Percentiles rank a stretch among this genome's conserved stretches.
phyloP scores from a whole-genome alignment of 805 yeast genomes.

The Kazachstania psychrophila region DNA sequence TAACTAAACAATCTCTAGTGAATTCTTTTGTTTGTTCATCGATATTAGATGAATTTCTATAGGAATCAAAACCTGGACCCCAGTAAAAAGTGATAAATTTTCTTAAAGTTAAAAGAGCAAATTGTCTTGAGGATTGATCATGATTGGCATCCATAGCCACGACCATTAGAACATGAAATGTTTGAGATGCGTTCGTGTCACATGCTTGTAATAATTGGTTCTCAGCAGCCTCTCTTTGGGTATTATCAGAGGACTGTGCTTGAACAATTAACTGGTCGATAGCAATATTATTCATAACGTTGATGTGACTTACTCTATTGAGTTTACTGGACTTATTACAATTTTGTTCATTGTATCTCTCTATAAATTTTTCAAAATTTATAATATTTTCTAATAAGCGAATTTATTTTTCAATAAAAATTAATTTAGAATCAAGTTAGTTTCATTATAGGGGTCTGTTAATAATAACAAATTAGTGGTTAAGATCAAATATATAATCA shows the following conservation, averaged over 20 bases:
- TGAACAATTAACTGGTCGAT: conserved; percentile 18
- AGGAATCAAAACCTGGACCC: conserved; percentile 77
- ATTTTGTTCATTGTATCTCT: too few species aligned
- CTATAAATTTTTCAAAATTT: too few species aligned
- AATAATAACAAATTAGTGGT: too few species aligned
- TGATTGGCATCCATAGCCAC: conserved; percentile 30
- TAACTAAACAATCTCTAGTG: conserved; percentile 44
- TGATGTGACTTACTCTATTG: neutral
- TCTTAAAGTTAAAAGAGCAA: conserved; percentile 57
- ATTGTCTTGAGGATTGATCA: conserved; percentile 40
- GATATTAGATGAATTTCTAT: conserved; percentile 51
- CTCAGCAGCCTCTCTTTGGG: conserved; percentile 45
- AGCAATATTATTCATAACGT: too few species aligned
- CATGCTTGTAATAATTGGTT: conserved; percentile 35
- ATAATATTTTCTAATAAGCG: too few species aligned
- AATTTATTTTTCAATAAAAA: too few species aligned
- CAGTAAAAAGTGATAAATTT: conserved; percentile 63
- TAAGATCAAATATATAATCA: too few species aligned
- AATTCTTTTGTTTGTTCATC: conserved; percentile 40
- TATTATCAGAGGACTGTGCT: conserved; percentile 42
- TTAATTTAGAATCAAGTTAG: neutral
- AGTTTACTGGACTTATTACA: neutral
- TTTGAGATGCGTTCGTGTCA: conserved; percentile 41
- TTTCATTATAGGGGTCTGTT: too few species aligned
- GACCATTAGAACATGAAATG: conserved; percentile 35